These are phyloP conservation scores for Anaeromyces robustus DNA, from an alignment of 192 early-diverging fungal species.

Conservation along the genomic window DNA sequence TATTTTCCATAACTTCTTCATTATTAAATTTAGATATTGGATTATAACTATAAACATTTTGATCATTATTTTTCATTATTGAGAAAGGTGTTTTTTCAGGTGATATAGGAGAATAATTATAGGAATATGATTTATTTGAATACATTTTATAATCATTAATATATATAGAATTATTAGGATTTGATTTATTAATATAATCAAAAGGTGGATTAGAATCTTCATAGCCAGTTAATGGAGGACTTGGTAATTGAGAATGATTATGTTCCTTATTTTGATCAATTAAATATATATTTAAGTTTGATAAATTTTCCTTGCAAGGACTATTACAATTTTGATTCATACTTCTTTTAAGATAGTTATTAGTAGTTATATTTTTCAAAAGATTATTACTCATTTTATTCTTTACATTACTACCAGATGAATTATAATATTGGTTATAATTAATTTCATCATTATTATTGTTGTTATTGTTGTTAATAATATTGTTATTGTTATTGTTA, in stretches of 20 bases:
- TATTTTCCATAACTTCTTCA: not conserved
- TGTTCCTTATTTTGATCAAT: not conserved
- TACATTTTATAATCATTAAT: not conserved
- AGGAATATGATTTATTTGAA: not conserved
- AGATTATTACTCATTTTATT: not conserved
- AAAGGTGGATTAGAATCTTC: not conserved
- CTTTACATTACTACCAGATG: not conserved
- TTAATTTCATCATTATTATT: not conserved
- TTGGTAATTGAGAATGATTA: not conserved
- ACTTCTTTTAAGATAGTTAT: not conserved
- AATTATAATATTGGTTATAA: not conserved
- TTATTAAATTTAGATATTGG: not conserved
- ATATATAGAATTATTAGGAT: not conserved
- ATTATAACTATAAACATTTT: not conserved
- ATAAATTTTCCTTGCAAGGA: not conserved
- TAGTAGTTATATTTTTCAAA: not conserved
- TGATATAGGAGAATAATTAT: not conserved
- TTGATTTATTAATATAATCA: not conserved
- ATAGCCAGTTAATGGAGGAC: not conserved
- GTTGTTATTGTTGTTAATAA: not conserved
- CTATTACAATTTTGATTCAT: not conserved
- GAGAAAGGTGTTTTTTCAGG: not conserved
- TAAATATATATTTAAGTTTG: not conserved
- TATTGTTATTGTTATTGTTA: not conserved
- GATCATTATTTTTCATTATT: not conserved